Conservation (phyloP, 345 rosid species). For the Populus davidiana region DNA sequence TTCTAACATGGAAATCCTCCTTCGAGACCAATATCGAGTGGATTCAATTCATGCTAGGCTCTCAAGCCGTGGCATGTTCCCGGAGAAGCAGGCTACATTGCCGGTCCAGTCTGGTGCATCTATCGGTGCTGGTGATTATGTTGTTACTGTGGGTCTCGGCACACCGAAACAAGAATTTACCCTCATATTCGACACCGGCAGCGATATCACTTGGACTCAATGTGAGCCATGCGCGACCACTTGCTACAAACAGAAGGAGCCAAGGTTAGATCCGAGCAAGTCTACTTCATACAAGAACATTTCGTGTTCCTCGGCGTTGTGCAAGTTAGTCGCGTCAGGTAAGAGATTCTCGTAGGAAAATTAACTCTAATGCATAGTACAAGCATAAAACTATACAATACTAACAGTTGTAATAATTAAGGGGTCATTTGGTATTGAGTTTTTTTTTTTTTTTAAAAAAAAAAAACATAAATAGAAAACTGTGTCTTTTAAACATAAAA, state of each 20-base stretch:
- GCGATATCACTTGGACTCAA: conserved; percentile 35
- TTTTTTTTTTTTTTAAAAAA: no score
- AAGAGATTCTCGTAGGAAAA: not conserved
- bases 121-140: conserved; percentile 11
- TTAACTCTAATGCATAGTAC: no score
- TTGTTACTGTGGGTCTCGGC: conserved; percentile 25
- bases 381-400: no score
- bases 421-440: no score
- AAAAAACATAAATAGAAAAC: no score
- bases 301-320: conserved; percentile 14
- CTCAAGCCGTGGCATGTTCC: not conserved
- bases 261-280: conserved; percentile 18
- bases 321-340: conserved; percentile 5
- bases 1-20: not conserved
- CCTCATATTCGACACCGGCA: conserved; percentile 26
- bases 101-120: not conserved
- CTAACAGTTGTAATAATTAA: no score
- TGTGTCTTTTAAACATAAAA: no score
- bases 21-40: conserved; percentile 14
- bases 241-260: conserved; percentile 25
- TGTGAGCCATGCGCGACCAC: conserved; percentile 19
- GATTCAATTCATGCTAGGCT: conserved; percentile 7
- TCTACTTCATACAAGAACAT: conserved; percentile 25
- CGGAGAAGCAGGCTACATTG: not conserved
- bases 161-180: conserved; percentile 15